Evolutionary conservation across 495 filamentous ascomycete species (phyloP).

Genomic region (Aeminium ludgeri): DNA sequence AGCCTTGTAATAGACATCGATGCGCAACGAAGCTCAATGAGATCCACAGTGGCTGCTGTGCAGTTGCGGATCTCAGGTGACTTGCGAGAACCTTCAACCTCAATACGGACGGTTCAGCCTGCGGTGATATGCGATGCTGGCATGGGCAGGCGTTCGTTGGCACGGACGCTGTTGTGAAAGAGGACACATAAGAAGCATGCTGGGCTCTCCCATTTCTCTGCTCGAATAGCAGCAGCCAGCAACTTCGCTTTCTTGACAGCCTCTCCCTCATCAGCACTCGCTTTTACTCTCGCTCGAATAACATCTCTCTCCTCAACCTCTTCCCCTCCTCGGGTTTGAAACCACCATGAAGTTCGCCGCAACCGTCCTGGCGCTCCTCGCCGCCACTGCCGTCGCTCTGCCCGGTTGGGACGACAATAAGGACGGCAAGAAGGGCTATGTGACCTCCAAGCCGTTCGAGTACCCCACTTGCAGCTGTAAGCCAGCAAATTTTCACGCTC

Average conservation of each 20-base stretch:
- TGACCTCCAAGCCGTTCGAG: no score
- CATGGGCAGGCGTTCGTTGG: background rate
- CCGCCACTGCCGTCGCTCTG: background rate
- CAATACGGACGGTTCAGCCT: no score
- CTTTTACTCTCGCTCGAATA: background rate
- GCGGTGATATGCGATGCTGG: no score
- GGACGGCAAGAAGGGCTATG: no score
- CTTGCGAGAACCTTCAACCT: no score
- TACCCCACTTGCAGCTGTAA: no score
- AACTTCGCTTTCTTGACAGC: background rate
- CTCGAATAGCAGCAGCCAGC: background rate
- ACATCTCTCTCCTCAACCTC: background rate
- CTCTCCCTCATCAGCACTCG: background rate
- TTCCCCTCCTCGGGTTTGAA: background rate
- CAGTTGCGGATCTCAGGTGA: no score
- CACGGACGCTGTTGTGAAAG: background rate
- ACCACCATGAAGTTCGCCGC: conserved; percentile 4
- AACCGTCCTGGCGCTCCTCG: conserved; percentile 1
- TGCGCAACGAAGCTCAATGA: no score
- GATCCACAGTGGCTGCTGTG: no score
- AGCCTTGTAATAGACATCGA: no score
- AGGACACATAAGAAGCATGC: background rate
- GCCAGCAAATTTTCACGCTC: no score
- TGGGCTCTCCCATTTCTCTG: background rate
- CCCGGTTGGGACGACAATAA: no score